phyloP scores from a whole-genome alignment of 192 early-diverging fungal genomes.

The Backusella morwellensis region DNA sequence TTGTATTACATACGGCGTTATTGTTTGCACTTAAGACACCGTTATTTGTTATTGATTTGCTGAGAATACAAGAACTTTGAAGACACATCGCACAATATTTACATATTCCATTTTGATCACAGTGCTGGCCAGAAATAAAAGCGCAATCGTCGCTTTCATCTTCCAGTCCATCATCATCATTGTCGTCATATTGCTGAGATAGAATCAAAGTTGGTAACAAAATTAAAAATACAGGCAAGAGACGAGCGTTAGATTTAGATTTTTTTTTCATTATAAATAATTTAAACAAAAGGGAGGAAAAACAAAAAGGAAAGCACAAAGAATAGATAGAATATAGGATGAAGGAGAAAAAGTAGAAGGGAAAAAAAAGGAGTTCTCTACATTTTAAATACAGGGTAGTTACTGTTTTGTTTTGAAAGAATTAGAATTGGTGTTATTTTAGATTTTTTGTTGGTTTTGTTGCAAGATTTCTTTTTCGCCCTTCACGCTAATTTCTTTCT shows the following conservation, averaged over 20 bases:
- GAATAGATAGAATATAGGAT: slow-evolving; percentile 1
- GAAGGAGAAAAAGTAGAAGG: slow-evolving; percentile 12
- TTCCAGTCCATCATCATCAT: neutral
- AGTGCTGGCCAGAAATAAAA: slow-evolving; percentile 19
- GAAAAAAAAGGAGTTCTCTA: slow-evolving; percentile 4
- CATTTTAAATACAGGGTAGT: neutral
- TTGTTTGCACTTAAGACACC: neutral
- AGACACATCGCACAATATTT: slow-evolving; percentile 30
- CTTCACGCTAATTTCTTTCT: neutral
- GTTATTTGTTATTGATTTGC: neutral
- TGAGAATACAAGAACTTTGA: slow-evolving; percentile 23
- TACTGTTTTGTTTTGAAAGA: neutral
- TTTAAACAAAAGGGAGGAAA: slow-evolving; percentile 12
- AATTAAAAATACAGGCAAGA: neutral
- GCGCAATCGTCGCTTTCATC: slow-evolving; percentile 18
- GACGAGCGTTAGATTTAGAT: neutral
- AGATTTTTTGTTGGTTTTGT: neutral
- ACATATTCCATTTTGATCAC: slow-evolving; percentile 17
- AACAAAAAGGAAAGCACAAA: neutral
- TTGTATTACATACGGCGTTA: slow-evolving; percentile 9
- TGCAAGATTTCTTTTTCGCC: neutral
- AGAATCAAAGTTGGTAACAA: neutral
- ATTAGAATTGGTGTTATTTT: neutral
- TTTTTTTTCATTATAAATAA: slow-evolving; percentile 7
- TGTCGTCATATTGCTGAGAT: neutral